Evolutionary conservation across 306 rosid species (phyloP), one percentile per base, ranked within the genome.

Genomic region (Casuarina equisetifolia): DNA sequence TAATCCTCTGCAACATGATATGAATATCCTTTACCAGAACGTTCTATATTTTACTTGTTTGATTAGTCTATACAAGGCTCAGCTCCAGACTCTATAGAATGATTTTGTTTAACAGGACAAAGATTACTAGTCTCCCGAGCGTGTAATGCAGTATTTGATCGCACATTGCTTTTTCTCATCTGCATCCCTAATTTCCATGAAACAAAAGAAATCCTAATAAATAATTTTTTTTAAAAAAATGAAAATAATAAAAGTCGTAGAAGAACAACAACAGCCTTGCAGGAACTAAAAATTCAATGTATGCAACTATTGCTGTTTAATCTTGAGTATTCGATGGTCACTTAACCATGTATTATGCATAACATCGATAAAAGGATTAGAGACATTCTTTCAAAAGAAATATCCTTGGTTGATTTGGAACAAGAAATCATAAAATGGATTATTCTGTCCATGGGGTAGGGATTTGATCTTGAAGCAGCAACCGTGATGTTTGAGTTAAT

Each of bases 1-100:
- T 94, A 92, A 54, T 84, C 86, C 51, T 86, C 90, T 25, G 50
- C 74, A 59, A 68, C 86, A 78, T 66, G 86, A 46, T 79, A 73
- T 62, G 86, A 84, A 87, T 82, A 74, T 54, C 69, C 81, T 13
- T 75, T 35, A 9, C 74, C 83, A 3, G 6, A 84, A 78, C 32
- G 85, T 43, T 38, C 64, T 57, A 74, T 58, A 69, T 49, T 74
- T 69, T 82, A 77, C 52, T 71, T 70, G 42, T 62, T 79, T 74
- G 73, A 72, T 72, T 85, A 75, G 81, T 84, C 85, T 46, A 75
- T 43, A 75, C 38, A 36, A 66, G 88, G 75, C 43, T 82, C 88
- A 2, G 67, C 81, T 44, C 48, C 76, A 50, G 87, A 76, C 79
- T 74, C 84, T 32, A 53, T 71, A 25, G 4, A 42, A 44, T 67